phyloP scores from a whole-genome alignment of 441 rosid genomes.

The Syzygium syzygioides region DNA sequence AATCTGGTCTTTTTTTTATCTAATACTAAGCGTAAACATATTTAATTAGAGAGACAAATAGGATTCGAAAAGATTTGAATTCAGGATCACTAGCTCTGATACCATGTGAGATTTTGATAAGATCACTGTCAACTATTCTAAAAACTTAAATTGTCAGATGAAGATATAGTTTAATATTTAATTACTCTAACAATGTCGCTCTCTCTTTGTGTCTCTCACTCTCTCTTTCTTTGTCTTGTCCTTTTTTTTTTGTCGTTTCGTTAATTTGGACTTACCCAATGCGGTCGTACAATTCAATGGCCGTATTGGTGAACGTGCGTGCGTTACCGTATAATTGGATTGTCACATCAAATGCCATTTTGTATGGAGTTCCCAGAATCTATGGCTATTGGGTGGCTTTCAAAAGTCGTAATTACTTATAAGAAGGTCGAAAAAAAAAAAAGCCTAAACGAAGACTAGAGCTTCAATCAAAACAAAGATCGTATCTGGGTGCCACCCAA shows the following conservation, averaged over 20 bases:
- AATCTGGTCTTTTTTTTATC: no score
- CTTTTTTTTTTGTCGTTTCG: no score
- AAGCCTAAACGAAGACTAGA: not conserved
- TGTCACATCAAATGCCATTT: not conserved
- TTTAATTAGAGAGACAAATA: no score
- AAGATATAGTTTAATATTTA: no score
- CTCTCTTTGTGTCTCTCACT: no score
- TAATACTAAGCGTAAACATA: no score
- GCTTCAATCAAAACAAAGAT: not conserved
- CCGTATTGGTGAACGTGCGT: not conserved
- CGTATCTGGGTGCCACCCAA: fast-evolving
- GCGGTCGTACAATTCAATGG: not conserved
- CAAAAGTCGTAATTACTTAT: not conserved
- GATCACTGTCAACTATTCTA: fast-evolving
- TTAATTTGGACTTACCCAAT: not conserved
- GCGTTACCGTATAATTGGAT: not conserved
- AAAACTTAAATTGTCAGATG: no score
- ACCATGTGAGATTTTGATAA: no score
- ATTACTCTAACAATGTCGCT: no score
- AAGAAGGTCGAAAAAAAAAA: not conserved
- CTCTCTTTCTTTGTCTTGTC: no score
- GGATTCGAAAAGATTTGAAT: no score
- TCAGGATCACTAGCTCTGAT: no score
- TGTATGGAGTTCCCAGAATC: not conserved
- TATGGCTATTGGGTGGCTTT: not conserved